These are phyloP conservation scores for Microthlaspi erraticum DNA, from an alignment of 345 rosid genomes.

Conservation along the genomic window DNA sequence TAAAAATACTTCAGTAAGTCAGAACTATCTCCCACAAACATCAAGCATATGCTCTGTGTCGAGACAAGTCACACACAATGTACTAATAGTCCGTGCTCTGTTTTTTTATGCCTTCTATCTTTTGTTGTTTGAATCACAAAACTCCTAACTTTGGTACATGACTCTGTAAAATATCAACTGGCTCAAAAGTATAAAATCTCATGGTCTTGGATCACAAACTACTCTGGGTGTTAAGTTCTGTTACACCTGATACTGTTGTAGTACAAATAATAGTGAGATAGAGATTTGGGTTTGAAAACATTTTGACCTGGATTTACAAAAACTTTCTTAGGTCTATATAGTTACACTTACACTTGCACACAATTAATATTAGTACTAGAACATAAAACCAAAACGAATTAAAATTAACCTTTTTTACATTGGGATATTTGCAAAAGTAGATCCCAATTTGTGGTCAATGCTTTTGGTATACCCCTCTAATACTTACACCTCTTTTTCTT, in stretches of 20 bases:
- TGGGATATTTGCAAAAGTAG: too few relatives aligned
- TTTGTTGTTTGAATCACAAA: neutral
- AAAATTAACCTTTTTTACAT: too few relatives aligned
- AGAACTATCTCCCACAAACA: slow-evolving; percentile 62
- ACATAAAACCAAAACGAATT: slow-evolving; percentile 11
- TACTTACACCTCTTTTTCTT: too few relatives aligned
- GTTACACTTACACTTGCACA: too few relatives aligned
- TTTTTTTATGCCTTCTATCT: neutral
- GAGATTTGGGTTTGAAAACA: neutral
- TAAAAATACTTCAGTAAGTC: slow-evolving; percentile 65
- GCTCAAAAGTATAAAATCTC: neutral
- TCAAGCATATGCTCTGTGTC: slow-evolving; percentile 35
- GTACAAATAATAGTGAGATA: neutral
- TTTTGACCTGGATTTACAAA: neutral
- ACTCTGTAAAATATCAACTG: neutral
- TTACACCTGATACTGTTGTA: neutral
- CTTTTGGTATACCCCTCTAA: too few relatives aligned
- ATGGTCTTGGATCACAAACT: slow-evolving; percentile 1
- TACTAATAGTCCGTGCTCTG: neutral
- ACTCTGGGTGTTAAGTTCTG: neutral
- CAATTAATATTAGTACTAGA: too few relatives aligned
- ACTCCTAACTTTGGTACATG: neutral
- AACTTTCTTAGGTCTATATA: neutral
- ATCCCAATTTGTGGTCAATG: too few relatives aligned
- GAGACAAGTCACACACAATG: neutral